Conservation (phyloP, 352 stramenopile species). For the Phytophthora melonis region DNA sequence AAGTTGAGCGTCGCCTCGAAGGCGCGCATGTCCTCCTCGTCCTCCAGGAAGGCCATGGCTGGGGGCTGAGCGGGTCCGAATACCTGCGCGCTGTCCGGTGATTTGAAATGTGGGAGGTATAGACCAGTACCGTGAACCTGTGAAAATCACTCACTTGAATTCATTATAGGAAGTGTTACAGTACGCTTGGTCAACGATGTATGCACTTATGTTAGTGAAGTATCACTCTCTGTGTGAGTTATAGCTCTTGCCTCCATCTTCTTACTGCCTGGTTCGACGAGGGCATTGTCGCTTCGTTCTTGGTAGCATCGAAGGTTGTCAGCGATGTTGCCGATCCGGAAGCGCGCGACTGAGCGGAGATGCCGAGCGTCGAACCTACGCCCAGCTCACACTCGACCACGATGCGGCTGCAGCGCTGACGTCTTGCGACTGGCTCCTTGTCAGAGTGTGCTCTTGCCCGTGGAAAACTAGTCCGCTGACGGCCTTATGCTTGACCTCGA, state of each 20-base stretch:
- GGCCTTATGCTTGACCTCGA: conserved; percentile 26
- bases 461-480: conserved; percentile 14
- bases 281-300: conserved; percentile 53
- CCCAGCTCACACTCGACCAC: conserved; percentile 47
- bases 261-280: conserved; percentile 31
- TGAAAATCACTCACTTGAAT: neutral
- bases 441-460: conserved; percentile 34
- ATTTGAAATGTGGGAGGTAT: too few relatives aligned
- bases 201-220: too few relatives aligned
- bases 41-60: neutral
- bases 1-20: conserved; percentile 44
- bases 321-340: conserved; percentile 43
- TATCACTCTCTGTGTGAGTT: neutral
- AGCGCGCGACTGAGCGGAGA: conserved; percentile 43
- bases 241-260: neutral
- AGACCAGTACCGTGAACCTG: neutral
- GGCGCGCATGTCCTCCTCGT: conserved; percentile 36
- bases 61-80: neutral
- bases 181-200: neutral
- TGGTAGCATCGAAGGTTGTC: conserved; percentile 40
- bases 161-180: neutral
- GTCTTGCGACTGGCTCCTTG: conserved; percentile 27
- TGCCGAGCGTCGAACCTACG: conserved; percentile 23
- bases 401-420: conserved; percentile 51
- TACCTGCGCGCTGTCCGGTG: neutral